Conservation (phyloP, 768 basidiomycete species). For the Rhizopogon roseolus region DNA sequence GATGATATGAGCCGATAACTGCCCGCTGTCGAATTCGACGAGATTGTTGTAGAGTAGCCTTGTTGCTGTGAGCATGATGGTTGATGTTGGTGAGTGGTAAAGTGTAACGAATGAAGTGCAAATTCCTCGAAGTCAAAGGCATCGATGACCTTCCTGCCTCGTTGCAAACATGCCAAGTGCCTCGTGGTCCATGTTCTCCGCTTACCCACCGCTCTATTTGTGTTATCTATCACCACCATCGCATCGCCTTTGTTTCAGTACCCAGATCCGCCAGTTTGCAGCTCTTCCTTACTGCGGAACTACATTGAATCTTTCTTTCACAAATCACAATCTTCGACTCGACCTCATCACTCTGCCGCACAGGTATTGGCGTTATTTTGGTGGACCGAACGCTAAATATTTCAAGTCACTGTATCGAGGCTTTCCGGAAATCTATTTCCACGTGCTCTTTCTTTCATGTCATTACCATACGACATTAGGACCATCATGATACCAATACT, state of each 20-base stretch:
- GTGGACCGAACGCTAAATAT: background rate
- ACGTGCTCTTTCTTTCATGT: background rate
- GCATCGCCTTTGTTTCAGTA: background rate
- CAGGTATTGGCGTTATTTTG: no score
- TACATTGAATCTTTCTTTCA: background rate
- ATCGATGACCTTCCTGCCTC: no score
- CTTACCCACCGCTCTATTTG: background rate
- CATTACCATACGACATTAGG: background rate
- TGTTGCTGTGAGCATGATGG: conserved; percentile 6
- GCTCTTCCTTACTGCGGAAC: background rate
- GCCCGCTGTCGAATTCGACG: conserved; percentile 18
- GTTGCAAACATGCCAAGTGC: no score
- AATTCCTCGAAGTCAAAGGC: background rate
- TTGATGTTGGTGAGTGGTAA: background rate
- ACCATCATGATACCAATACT: background rate
- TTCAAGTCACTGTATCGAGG: background rate
- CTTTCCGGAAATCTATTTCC: no score
- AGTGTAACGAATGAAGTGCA: background rate
- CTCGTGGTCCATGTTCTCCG: background rate
- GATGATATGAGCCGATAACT: conserved; percentile 9
- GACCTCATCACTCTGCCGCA: no score
- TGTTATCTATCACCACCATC: background rate
- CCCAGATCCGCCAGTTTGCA: background rate
- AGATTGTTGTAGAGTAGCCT: conserved; percentile 24
- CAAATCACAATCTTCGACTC: background rate